A percentile compares a stretch with the other conserved stretches of the same genome.
These are phyloP conservation scores for Plasmodiophora brassicae DNA, from an alignment of 208 protist genomes.

Conservation along the genomic window DNA sequence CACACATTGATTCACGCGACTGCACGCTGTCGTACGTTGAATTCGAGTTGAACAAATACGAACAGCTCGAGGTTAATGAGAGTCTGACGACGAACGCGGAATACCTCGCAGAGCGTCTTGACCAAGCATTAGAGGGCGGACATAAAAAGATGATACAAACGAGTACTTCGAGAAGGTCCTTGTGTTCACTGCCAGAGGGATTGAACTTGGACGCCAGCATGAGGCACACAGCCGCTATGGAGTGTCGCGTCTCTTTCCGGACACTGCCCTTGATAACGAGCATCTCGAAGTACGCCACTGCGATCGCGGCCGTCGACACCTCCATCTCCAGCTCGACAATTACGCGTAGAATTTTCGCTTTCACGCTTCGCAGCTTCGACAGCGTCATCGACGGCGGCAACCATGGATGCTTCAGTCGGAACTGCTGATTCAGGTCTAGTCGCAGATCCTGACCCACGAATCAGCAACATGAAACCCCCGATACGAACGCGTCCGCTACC, in stretches of 20 bases:
- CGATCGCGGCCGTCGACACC: conserved; percentile 12
- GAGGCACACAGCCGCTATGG: not conserved
- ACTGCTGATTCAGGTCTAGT: conserved; percentile 12
- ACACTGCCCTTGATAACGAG: not conserved
- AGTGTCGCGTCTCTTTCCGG: not conserved
- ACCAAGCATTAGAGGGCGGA: not conserved
- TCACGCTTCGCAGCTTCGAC: not conserved
- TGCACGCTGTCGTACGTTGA: not conserved
- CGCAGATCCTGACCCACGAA: not conserved
- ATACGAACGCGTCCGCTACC: not conserved
- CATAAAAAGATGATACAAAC: not conserved
- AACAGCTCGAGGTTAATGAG: not conserved
- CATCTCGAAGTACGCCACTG: conserved; percentile 27
- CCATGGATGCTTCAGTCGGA: conserved; percentile 23
- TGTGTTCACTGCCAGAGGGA: not conserved
- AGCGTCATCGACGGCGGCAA: not conserved
- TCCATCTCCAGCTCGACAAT: conserved; percentile 20
- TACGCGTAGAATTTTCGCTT: not conserved
- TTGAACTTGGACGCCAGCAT: conserved; percentile 17
- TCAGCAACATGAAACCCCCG: not conserved
- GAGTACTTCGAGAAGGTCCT: not conserved
- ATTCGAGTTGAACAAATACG: conserved; percentile 6
- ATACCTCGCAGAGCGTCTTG: not conserved
- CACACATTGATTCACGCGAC: not conserved
- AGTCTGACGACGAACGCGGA: not conserved